Conservation (phyloP, 257 asterid species). For the Jasminum sambac region DNA sequence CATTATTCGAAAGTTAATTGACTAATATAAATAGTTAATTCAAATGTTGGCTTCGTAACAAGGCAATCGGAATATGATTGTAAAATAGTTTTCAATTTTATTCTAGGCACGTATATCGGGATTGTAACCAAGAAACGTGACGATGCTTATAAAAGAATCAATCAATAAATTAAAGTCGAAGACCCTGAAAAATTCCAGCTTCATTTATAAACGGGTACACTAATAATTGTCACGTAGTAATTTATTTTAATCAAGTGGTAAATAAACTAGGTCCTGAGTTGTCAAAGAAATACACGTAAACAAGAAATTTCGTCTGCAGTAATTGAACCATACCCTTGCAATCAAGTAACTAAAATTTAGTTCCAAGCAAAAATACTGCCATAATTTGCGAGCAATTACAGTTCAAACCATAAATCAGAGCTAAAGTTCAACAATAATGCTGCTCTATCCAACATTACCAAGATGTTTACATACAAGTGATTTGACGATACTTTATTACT, state of each 20-base stretch:
- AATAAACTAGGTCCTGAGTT: background rate
- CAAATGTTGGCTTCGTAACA: background rate
- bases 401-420: too few species aligned
- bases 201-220: background rate
- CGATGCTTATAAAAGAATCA: background rate
- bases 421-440: too few species aligned
- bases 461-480: too few species aligned
- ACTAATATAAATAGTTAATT: too few species aligned
- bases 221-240: background rate
- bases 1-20: too few species aligned
- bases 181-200: background rate
- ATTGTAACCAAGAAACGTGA: background rate
- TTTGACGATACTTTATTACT: too few species aligned
- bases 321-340: too few species aligned
- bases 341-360: too few species aligned
- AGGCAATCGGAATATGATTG: background rate
- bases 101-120: background rate
- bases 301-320: too few species aligned
- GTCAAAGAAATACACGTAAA: background rate
- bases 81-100: background rate
- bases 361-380: too few species aligned
- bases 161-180: background rate
- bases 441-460: too few species aligned
- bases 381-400: too few species aligned
- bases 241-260: background rate